Conservation (phyloP, 2,329 filamentous ascomycete genomes). For the Aspergillus costaricaensis region DNA sequence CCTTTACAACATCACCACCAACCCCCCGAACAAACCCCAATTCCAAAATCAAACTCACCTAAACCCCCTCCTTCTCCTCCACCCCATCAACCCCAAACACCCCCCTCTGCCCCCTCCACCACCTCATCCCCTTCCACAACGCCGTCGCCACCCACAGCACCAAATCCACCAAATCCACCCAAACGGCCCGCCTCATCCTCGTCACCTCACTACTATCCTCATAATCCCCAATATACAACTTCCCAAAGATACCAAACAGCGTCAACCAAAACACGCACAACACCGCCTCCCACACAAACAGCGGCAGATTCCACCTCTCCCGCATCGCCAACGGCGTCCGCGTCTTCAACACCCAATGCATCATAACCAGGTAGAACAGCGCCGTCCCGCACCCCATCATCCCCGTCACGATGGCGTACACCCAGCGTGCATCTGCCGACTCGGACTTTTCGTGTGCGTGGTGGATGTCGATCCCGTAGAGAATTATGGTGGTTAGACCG, state of each 20-base stretch:
- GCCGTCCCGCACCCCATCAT: slow-evolving; percentile 66
- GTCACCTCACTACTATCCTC: slow-evolving; percentile 46
- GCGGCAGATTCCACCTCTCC: slow-evolving; percentile 27
- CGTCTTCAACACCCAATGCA: slow-evolving; percentile 39
- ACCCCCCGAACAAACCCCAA: neutral
- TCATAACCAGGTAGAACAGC: slow-evolving; percentile 65
- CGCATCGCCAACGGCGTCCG: slow-evolving; percentile 36
- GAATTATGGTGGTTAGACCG: slow-evolving; percentile 72
- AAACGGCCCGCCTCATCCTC: slow-evolving; percentile 85
- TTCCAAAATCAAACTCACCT: neutral
- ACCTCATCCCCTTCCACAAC: slow-evolving; percentile 38
- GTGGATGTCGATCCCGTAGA: slow-evolving; percentile 71
- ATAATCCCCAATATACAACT: slow-evolving; percentile 67
- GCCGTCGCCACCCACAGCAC: slow-evolving; percentile 73
- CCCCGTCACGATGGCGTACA: slow-evolving; percentile 73
- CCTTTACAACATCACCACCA: neutral
- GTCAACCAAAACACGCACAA: slow-evolving; percentile 78
- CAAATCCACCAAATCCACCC: slow-evolving; percentile 75
- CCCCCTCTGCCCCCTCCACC: slow-evolving; percentile 30
- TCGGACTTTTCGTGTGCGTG: slow-evolving; percentile 47
- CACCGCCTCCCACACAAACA: slow-evolving; percentile 70
- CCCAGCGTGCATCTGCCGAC: slow-evolving; percentile 69
- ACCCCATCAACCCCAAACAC: slow-evolving; percentile 11
- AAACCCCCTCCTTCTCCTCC: slow-evolving; percentile 29
- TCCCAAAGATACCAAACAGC: slow-evolving; percentile 81